phyloP scores from a whole-genome alignment of 139 green algal species.

The Micromonas pusilla region DNA sequence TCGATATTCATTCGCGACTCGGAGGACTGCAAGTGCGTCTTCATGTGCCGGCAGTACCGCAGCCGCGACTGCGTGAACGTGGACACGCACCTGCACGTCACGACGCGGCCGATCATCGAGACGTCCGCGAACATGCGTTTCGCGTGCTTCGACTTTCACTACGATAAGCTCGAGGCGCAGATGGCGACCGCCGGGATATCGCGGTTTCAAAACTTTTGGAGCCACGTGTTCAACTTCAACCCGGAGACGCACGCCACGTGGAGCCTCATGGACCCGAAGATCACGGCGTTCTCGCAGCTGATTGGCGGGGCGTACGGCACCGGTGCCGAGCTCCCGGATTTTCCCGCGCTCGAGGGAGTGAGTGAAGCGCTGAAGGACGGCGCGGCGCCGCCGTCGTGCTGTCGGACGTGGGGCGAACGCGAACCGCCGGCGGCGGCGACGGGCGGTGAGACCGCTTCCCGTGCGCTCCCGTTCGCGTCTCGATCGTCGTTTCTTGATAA shows the following conservation, averaged over 20 bases:
- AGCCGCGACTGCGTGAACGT: slow-evolving; percentile 39
- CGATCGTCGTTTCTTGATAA: too few relatives aligned
- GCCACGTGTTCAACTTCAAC: slow-evolving; percentile 60
- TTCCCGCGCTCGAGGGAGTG: background rate
- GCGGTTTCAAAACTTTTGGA: slow-evolving; percentile 59
- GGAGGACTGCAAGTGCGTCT: slow-evolving; percentile 43
- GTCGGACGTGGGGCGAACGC: background rate
- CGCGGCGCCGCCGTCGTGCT: background rate
- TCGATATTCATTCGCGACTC: slow-evolving; percentile 60
- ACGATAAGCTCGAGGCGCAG: slow-evolving; percentile 50
- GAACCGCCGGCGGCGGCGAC: background rate
- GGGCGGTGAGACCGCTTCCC: too few relatives aligned
- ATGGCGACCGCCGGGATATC: slow-evolving; percentile 42
- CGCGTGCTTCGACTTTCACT: slow-evolving; percentile 47
- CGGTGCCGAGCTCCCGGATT: background rate
- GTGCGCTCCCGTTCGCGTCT: too few relatives aligned
- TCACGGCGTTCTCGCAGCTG: background rate
- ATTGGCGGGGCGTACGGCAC: too few relatives aligned
- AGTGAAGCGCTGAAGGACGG: background rate
- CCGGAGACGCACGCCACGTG: slow-evolving; percentile 24
- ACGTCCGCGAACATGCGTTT: slow-evolving; percentile 43
- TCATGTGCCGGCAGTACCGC: slow-evolving; percentile 51
- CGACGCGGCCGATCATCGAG: slow-evolving; percentile 60
- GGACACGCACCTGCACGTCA: slow-evolving; percentile 45
- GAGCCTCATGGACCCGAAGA: background rate